Evolutionary conservation across 352 stramenopile species (phyloP), one percentile per base, ranked within the genome.

Genomic region (Phytophthora brassicae): DNA sequence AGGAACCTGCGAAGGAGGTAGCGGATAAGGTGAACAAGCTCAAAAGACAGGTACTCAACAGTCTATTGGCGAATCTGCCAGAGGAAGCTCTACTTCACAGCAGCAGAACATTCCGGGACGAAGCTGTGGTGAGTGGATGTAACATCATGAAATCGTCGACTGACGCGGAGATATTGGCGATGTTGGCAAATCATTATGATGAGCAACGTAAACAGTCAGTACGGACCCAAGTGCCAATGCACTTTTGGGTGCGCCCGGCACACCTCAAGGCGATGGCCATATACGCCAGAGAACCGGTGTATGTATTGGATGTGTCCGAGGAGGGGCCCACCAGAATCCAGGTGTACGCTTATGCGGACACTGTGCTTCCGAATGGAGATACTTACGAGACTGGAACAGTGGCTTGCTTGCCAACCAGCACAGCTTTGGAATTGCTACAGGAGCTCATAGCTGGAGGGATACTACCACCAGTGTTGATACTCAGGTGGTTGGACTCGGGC

Each of bases 181-280:
- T 5, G 6, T 19, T 55, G 49, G 23, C 24, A n/a, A 44, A 31
- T 3, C 47, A 43, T 54, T 52, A 41, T 9, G 45, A 2, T 9
- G 45, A 14, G 5, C 45, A 52, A 14, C 17, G 45, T 5, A 22
- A 11, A 4, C 17, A 26, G 9, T 17, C 45, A 17, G 45, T 52
- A 1, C 3, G 12, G 20, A 4, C 28, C 2, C 2, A 13, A 6
- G 45, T 52, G 6, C 14, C 29, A 19, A 22, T 44, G 47, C 4
- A 54, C 8, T 52, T 24, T 8, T 52, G 45, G 45, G 45, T 52
- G n/a, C 17, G 28, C 1, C 45, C 45, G 4, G 6, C 2, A 13
- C 45, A 52, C 16, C 6, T 52, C 7, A 38, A 52, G 7, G 45
- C 45, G n/a, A 52, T 52, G 45, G 26, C 45, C 22, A 7, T 39